Evolutionary conservation across 2,329 filamentous ascomycete genomes (phyloP), one percentile per base, ranked within the genome.

Genomic region (Remersonia thermophila): DNA sequence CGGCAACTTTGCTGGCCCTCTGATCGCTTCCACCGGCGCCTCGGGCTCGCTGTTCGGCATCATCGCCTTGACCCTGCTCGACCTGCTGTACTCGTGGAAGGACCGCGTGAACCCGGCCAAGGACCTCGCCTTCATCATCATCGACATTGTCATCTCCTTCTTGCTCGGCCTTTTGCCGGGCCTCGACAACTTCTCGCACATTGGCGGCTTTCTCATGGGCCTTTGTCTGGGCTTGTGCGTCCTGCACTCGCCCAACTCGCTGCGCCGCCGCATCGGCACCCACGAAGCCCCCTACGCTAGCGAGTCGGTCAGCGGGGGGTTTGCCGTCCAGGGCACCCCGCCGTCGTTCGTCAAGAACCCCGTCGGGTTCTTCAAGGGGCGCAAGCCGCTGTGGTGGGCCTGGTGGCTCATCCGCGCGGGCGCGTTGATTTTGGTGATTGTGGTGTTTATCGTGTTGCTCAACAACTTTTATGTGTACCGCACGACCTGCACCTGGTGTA

Each of bases 171-270:
- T 98, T 3, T 69, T 98, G 1, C 91, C 91, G 0, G 89, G 87
- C 7, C 62, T 98, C 32, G 91, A 98, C 65, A 98, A 98, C 59
- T 98, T 96, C 58, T 83, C 84, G 12, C 91, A 98, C 49, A 95
- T 98, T 43, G 91, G 91, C 37, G 91, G 91, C 2, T 95, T 96
- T 57, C 61, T 93, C 34, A 93, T 93, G 77, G 91, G 91, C 1
- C 62, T 98, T 6, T 80, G 80, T 0, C 72, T 95, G 1, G 91
- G 91, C 10, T 69, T 96, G 35, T 93, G 80, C 43, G 69, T 98
- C 18, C 66, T 98, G 42, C 86, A 89, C 54, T 95, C 87, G 3
- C 91, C 91, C 2, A 83, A 86, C 45, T 69, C 77, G 2, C 67
- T 95, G 14, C 76, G 86, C 25, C 69, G 78, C 40, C 76, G 80